Evolutionary conservation across 2,329 filamentous ascomycete genomes (phyloP).

Genomic region (Zalaria obscura): DNA sequence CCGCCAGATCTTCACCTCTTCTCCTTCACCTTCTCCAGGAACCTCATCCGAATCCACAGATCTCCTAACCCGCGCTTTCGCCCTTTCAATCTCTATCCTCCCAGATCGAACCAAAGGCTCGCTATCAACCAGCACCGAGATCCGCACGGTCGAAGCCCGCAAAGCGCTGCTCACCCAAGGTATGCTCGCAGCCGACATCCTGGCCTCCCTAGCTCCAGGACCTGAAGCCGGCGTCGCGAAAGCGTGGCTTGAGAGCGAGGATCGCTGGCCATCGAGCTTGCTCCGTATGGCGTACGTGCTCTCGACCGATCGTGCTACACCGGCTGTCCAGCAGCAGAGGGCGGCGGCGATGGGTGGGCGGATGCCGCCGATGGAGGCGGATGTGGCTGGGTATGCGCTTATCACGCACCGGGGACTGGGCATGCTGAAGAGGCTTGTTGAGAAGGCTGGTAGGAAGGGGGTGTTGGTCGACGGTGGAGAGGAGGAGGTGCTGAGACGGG

Average conservation of each 20-base stretch:
- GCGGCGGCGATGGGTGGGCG: constrained; percentile 9
- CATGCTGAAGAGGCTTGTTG: constrained; percentile 32
- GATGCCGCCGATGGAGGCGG: constrained; percentile 5
- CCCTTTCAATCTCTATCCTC: constrained; percentile 68
- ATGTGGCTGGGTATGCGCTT: constrained; percentile 17
- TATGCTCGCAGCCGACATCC: constrained; percentile 75
- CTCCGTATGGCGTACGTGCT: constrained; percentile 62
- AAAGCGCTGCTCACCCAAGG: constrained; percentile 89
- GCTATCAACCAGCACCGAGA: constrained; percentile 22
- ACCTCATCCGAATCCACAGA: constrained; percentile 30
- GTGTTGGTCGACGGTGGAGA: constrained; percentile 14
- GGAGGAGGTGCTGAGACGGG: constrained; percentile 19
- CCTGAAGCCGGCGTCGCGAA: constrained; percentile 40
- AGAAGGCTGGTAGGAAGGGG: constrained; percentile 21
- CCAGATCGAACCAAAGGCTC: constrained; percentile 55
- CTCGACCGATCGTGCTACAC: constrained; percentile 15
- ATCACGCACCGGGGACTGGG: constrained; percentile 29
- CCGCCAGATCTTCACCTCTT: constrained; percentile 60
- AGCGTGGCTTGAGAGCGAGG: constrained; percentile 69
- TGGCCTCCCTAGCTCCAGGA: constrained; percentile 50
- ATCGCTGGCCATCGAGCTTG: constrained; percentile 71
- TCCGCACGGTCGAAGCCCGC: constrained; percentile 62
- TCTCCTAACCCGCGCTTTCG: constrained; percentile 75
- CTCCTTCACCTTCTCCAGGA: constrained; percentile 25
- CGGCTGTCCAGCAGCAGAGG: constrained; percentile 5